Evolutionary conservation across 2,329 filamentous ascomycete genomes (phyloP).

Genomic region (Aspergillus pseudoviridinutans): DNA sequence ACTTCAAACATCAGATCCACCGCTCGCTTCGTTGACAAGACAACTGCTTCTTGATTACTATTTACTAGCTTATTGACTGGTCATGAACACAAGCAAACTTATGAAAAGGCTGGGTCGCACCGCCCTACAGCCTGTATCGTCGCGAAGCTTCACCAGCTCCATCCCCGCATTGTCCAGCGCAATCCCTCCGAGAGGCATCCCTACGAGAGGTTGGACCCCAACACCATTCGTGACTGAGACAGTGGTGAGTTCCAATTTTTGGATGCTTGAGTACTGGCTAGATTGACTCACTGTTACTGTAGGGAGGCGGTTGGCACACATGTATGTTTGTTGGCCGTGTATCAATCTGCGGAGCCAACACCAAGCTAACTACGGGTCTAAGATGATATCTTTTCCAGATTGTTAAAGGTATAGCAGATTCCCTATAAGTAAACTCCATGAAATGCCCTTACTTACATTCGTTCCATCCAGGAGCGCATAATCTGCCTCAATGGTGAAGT

Average conservation of each 20-base stretch:
- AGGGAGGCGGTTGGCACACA: conserved; percentile 74
- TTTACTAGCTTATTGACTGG: not conserved
- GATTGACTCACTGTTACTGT: conserved; percentile 19
- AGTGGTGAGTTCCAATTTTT: conserved; percentile 44
- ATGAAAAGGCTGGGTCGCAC: conserved; percentile 22
- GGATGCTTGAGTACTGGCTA: not conserved
- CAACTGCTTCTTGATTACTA: too few species aligned
- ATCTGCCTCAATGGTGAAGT: conserved; percentile 89
- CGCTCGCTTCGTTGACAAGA: not conserved
- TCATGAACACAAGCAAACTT: conserved; percentile 21
- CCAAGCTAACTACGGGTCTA: conserved; percentile 17
- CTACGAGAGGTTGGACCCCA: conserved; percentile 46
- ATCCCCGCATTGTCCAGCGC: conserved; percentile 21
- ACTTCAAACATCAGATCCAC: not conserved
- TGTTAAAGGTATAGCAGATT: conserved; percentile 60
- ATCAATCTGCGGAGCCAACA: not conserved
- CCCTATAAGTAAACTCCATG: conserved; percentile 17
- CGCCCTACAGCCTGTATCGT: conserved; percentile 8
- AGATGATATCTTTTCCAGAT: conserved; percentile 80
- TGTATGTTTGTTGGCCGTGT: conserved; percentile 51
- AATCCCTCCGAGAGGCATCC: conserved; percentile 32
- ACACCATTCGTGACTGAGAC: conserved; percentile 55
- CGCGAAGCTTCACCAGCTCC: conserved; percentile 29
- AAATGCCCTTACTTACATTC: conserved; percentile 10
- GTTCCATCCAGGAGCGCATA: conserved; percentile 69